Evolutionary conservation across 2,329 filamentous ascomycete genomes (phyloP).

Genomic region (Fusarium bactridioides): DNA sequence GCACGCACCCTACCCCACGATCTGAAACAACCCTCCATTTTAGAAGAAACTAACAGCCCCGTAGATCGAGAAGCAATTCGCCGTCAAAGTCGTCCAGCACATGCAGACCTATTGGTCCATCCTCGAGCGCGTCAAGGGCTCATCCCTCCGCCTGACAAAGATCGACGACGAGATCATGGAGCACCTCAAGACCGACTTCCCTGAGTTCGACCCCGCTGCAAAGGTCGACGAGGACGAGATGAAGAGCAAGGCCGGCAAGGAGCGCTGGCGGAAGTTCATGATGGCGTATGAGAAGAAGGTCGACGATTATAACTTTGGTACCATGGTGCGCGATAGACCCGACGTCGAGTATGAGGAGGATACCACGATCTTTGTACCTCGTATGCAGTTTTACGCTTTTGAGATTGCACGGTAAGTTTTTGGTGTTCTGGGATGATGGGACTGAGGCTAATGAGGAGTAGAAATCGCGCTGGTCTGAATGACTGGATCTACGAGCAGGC

Average conservation of each 20-base stretch:
- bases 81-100: conserved; percentile 96
- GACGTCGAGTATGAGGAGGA: conserved; percentile 87
- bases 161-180: conserved; percentile 94
- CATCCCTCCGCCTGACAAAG: conserved; percentile 88
- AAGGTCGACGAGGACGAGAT: conserved; percentile 91
- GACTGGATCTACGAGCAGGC: conserved; percentile 96
- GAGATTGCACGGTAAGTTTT: conserved; percentile 55
- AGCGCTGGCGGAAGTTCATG: conserved; percentile 94
- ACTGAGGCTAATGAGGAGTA: conserved; percentile 48
- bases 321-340: conserved; percentile 82
- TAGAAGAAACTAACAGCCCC: not conserved
- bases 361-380: conserved; percentile 82
- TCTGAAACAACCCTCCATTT: not conserved
- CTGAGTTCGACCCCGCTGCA: conserved; percentile 84
- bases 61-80: conserved; percentile 98
- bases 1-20: conserved; percentile 40
- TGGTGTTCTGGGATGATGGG: rapidly evolving
- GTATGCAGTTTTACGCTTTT: conserved; percentile 65
- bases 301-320: conserved; percentile 98
- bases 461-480: conserved; percentile 89
- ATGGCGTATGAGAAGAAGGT: conserved; percentile 92
- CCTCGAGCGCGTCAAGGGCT: conserved; percentile 88
- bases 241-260: conserved; percentile 97
- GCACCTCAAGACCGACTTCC: conserved; percentile 87
- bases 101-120: conserved; percentile 98